phyloP scores from a whole-genome alignment of 2,329 filamentous ascomycete species.

The Cladosporium cucumerinum region DNA sequence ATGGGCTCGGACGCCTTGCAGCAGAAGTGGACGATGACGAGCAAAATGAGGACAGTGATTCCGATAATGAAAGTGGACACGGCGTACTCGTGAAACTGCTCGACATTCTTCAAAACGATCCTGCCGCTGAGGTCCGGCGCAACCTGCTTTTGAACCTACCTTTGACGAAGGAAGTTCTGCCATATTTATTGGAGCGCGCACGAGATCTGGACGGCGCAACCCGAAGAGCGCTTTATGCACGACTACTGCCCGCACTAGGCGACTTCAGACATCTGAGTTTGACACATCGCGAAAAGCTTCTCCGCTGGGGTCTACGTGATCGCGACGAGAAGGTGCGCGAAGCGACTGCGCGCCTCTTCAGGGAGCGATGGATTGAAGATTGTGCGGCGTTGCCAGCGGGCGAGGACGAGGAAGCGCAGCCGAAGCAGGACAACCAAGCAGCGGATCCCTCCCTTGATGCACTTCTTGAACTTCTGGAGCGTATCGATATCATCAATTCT shows the following conservation, averaged over 20 bases:
- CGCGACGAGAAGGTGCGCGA: slow-evolving; percentile 92
- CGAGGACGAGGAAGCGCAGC: slow-evolving; percentile 49
- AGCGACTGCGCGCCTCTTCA: slow-evolving; percentile 83
- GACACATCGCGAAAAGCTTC: slow-evolving; percentile 89
- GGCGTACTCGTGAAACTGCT: slow-evolving; percentile 79
- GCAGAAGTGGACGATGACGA: slow-evolving; percentile 66
- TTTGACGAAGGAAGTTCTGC: slow-evolving; percentile 74
- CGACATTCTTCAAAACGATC: slow-evolving; percentile 87
- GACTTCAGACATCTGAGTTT: slow-evolving; percentile 93
- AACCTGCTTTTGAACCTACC: slow-evolving; percentile 89
- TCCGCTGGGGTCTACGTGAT: slow-evolving; percentile 91
- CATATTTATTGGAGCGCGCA: slow-evolving; percentile 84
- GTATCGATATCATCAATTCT: slow-evolving; percentile 89
- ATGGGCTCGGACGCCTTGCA: slow-evolving; percentile 82
- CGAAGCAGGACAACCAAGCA: slow-evolving; percentile 44
- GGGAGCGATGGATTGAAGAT: slow-evolving; percentile 96
- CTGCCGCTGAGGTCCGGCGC: slow-evolving; percentile 86
- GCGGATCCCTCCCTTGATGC: slow-evolving; percentile 72
- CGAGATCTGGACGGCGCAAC: slow-evolving; percentile 84
- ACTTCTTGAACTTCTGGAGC: slow-evolving; percentile 83
- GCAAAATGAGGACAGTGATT: slow-evolving; percentile 62
- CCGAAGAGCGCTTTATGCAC: slow-evolving; percentile 79
- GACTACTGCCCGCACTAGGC: slow-evolving; percentile 79
- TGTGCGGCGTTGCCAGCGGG: slow-evolving; percentile 68
- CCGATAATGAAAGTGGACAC: slow-evolving; percentile 61